Evolutionary conservation across 805 yeast genomes (phyloP).

Genomic region (Blastobotrys americana): DNA sequence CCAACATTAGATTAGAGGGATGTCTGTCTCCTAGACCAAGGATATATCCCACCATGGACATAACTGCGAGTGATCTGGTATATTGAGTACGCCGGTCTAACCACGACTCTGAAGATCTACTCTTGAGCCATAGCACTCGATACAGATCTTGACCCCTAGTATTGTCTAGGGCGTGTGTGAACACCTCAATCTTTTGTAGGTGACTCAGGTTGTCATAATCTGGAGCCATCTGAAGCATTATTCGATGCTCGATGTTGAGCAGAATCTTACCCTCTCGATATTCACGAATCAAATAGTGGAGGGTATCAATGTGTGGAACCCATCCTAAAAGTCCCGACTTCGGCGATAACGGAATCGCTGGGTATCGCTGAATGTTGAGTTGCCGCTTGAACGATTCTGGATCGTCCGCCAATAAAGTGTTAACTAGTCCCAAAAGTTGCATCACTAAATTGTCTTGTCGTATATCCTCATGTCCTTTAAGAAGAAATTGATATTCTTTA

Average conservation of each 20-base stretch:
- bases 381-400: conserved; percentile 96
- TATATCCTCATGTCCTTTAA: conserved; percentile 97
- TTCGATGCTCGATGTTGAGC: conserved; percentile 86
- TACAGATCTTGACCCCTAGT: conserved; percentile 95
- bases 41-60: conserved; percentile 98
- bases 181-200: conserved; percentile 90
- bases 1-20: conserved; percentile 94
- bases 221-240: conserved; percentile 97
- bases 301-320: conserved; percentile 96
- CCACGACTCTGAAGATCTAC: conserved; percentile 96
- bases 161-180: conserved; percentile 89
- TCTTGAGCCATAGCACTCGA: conserved; percentile 92
- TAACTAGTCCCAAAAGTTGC: conserved; percentile 95
- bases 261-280: conserved; percentile 87
- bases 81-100: conserved; percentile 93
- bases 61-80: conserved; percentile 91
- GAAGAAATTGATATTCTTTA: conserved; percentile 67
- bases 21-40: conserved; percentile 96
- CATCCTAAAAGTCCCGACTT: conserved; percentile 94
- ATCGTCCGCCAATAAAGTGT: conserved; percentile 79
- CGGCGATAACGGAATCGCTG: conserved; percentile 94
- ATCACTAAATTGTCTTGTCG: conserved; percentile 95
- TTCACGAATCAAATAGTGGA: conserved; percentile 86
- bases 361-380: conserved; percentile 81
- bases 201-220: conserved; percentile 85